These are phyloP conservation scores for Scedosporium apiospermum DNA, from an alignment of 2,329 filamentous ascomycete species.

Conservation along the genomic window DNA sequence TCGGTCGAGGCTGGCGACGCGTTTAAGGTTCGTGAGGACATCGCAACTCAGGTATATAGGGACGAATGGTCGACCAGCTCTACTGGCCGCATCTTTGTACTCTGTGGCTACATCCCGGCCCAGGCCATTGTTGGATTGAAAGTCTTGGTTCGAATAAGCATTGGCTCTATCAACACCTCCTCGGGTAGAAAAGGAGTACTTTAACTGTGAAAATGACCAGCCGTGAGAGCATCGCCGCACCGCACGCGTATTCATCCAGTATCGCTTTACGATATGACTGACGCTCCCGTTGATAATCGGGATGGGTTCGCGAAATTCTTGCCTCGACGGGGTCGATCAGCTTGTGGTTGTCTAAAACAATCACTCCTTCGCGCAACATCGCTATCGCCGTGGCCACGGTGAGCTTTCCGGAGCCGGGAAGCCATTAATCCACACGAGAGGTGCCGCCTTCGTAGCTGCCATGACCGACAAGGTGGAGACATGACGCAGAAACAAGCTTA, in stretches of 20 bases:
- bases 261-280: background rate
- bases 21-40: background rate
- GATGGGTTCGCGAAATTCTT: background rate
- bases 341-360: constrained; percentile 4
- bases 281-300: background rate
- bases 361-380: background rate
- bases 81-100: background rate
- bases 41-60: background rate
- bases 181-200: too few species aligned
- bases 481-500: too few species aligned
- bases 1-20: background rate
- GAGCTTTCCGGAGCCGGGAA: constrained; percentile 2
- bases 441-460: background rate
- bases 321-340: constrained; percentile 3
- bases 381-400: constrained; percentile 3
- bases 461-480: background rate
- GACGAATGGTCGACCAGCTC: background rate
- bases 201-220: background rate
- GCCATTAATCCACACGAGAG: constrained; percentile 6
- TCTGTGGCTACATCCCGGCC: background rate
- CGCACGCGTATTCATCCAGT: background rate
- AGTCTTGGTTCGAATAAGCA: background rate
- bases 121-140: background rate
- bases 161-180: too few species aligned
- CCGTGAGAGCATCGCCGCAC: background rate